Conservation (phyloP, 148 eudicot species). For the Euryodendron excelsum region DNA sequence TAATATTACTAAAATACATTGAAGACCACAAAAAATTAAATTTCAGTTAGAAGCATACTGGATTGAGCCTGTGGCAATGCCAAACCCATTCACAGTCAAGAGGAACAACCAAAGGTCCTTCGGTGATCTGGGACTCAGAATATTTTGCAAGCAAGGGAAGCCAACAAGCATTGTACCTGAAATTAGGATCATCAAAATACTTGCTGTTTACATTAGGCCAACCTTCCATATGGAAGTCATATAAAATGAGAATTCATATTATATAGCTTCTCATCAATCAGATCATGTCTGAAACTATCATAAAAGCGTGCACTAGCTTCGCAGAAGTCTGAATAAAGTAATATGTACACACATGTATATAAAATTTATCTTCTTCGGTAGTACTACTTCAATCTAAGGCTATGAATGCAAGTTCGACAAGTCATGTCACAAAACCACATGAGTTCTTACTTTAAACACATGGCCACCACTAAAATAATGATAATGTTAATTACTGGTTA, state of each 20-base stretch:
- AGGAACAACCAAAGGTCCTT: slow-evolving; percentile 84
- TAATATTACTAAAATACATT: too few relatives aligned
- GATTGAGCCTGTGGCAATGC: slow-evolving; percentile 99
- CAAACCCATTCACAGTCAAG: slow-evolving; percentile 99
- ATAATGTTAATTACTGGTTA: not conserved
- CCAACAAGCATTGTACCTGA: slow-evolving; percentile 80
- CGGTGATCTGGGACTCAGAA: slow-evolving; percentile 37
- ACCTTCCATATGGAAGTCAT: not conserved
- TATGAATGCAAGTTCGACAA: not conserved
- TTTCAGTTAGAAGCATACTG: slow-evolving; percentile 44
- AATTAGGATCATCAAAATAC: slow-evolving; percentile 4
- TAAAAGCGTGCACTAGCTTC: not conserved
- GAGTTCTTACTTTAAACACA: not conserved
- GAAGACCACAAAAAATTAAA: not conserved
- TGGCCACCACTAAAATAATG: not conserved
- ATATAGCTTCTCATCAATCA: not conserved
- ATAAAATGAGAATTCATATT: not conserved
- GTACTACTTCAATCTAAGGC: not conserved
- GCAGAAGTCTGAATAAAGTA: not conserved
- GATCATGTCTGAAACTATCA: not conserved
- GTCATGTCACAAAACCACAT: not conserved
- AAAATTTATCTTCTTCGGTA: not conserved
- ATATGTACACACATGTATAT: not conserved
- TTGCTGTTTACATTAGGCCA: not conserved
- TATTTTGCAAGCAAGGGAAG: slow-evolving; percentile 89